phyloP scores from a whole-genome alignment of 768 basidiomycete genomes.

The Leccinum disarticulatum region DNA sequence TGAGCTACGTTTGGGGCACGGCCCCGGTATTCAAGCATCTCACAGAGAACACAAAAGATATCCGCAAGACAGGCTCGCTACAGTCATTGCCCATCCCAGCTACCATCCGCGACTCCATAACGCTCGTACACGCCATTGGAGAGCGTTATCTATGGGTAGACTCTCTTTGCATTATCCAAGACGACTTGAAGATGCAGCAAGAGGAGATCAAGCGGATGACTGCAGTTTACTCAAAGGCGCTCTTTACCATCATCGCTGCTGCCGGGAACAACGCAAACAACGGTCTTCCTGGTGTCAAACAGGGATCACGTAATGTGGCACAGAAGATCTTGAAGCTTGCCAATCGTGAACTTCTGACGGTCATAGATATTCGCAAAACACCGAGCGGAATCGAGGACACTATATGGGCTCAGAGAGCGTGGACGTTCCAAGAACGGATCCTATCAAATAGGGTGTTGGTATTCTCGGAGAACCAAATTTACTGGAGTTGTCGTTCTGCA shows the following conservation, averaged over 20 bases:
- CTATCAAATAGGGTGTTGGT: constrained; percentile 16
- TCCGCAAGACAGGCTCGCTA: constrained; percentile 7
- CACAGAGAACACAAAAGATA: constrained; percentile 1
- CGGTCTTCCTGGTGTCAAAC: constrained; percentile 13
- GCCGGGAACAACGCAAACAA: constrained; percentile 8
- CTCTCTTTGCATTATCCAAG: constrained; percentile 24
- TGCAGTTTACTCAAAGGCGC: constrained; percentile 16
- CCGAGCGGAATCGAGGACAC: not conserved
- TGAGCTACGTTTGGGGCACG: constrained; percentile 26
- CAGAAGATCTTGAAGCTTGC: constrained; percentile 14
- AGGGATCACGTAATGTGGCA: constrained; percentile 1
- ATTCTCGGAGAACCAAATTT: constrained; percentile 20
- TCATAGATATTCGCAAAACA: constrained; percentile 3
- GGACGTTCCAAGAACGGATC: constrained; percentile 23
- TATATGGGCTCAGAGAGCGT: constrained; percentile 15
- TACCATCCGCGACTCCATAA: constrained; percentile 26
- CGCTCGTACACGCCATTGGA: constrained; percentile 19
- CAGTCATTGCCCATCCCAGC: constrained; percentile 12
- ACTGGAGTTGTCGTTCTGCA: constrained; percentile 16
- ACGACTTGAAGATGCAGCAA: constrained; percentile 16
- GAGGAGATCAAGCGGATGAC: constrained; percentile 24
- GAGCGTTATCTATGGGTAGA: constrained; percentile 30
- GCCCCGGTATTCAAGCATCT: constrained; percentile 12
- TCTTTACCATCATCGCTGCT: constrained; percentile 23
- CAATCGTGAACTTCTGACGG: constrained; percentile 12